Evolutionary conservation across 495 filamentous ascomycete species (phyloP).

Genomic region (Xanthoparmelia taractica): DNA sequence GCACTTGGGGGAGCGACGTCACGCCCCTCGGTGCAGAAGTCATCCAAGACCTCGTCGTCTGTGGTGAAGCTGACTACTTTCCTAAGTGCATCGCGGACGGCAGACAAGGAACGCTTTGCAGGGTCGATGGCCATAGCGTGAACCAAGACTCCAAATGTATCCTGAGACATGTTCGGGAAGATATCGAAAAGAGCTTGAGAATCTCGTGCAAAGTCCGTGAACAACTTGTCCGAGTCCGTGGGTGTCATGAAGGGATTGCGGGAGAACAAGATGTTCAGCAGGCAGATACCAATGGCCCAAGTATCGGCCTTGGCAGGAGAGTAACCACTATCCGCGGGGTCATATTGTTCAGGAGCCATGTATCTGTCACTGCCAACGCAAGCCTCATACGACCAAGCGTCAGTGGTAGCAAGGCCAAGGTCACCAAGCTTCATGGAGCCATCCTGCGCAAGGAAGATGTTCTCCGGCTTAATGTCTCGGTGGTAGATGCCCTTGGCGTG

Average conservation of each 20-base stretch:
- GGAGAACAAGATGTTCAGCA: constrained; percentile 92
- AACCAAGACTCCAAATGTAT: constrained; percentile 86
- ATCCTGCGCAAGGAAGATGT: constrained; percentile 84
- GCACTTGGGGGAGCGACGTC: constrained; percentile 65
- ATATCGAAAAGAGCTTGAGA: constrained; percentile 94
- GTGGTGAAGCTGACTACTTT: constrained; percentile 88
- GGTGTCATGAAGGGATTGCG: constrained; percentile 90
- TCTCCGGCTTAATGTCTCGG: constrained; percentile 98
- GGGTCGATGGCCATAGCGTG: constrained; percentile 87
- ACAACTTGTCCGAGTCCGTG: constrained; percentile 77
- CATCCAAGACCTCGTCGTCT: constrained; percentile 82
- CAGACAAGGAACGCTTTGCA: constrained; percentile 71
- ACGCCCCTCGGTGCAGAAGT: constrained; percentile 82
- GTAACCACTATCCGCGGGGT: constrained; percentile 76
- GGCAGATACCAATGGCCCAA: constrained; percentile 92
- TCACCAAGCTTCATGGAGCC: constrained; percentile 94
- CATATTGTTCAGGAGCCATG: constrained; percentile 97
- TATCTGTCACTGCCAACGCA: constrained; percentile 96
- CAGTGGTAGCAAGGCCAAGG: constrained; percentile 83
- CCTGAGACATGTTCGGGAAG: constrained; percentile 96
- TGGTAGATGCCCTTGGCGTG: constrained; percentile 88
- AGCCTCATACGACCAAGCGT: constrained; percentile 79
- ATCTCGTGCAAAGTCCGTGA: constrained; percentile 84
- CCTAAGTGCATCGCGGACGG: constrained; percentile 64
- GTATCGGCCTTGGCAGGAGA: constrained; percentile 89